These are phyloP conservation scores for Magnaporthiopsis poae DNA, from an alignment of 2,329 filamentous ascomycete genomes.

Conservation along the genomic window DNA sequence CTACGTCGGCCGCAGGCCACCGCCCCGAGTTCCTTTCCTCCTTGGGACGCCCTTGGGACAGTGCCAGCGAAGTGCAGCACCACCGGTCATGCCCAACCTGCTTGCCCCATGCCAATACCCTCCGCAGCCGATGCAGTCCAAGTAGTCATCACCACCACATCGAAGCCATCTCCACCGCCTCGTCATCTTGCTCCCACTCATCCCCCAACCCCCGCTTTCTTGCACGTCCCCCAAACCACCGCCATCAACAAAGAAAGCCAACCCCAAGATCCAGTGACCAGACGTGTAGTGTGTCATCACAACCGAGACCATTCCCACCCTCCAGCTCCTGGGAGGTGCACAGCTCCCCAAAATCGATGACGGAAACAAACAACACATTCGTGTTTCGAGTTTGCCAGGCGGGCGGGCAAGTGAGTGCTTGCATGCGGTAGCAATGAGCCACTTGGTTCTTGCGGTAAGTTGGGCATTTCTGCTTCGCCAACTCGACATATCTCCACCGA, in stretches of 20 bases:
- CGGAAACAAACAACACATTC: background rate
- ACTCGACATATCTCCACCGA: conserved; percentile 6
- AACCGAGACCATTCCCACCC: background rate
- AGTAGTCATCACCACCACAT: background rate
- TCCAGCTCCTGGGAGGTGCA: background rate
- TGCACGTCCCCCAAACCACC: background rate
- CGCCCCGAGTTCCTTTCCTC: background rate
- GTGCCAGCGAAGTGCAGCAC: background rate
- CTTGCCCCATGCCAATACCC: background rate
- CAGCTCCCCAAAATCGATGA: background rate
- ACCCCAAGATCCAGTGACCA: background rate
- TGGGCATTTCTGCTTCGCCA: conserved; percentile 1
- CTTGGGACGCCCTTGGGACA: background rate
- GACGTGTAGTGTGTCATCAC: background rate
- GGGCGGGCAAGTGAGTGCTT: background rate
- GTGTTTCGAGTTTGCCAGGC: background rate
- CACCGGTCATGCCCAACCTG: background rate
- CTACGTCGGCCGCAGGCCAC: background rate
- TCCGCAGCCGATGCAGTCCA: background rate
- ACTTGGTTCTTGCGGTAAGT: background rate
- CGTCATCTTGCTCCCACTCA: background rate
- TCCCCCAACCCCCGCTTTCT: background rate
- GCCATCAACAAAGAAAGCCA: background rate
- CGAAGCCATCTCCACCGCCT: background rate
- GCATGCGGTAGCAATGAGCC: background rate